These are phyloP conservation scores for Pterocarpus macrocarpus DNA, from an alignment of 306 rosid genomes.

Conservation along the genomic window DNA sequence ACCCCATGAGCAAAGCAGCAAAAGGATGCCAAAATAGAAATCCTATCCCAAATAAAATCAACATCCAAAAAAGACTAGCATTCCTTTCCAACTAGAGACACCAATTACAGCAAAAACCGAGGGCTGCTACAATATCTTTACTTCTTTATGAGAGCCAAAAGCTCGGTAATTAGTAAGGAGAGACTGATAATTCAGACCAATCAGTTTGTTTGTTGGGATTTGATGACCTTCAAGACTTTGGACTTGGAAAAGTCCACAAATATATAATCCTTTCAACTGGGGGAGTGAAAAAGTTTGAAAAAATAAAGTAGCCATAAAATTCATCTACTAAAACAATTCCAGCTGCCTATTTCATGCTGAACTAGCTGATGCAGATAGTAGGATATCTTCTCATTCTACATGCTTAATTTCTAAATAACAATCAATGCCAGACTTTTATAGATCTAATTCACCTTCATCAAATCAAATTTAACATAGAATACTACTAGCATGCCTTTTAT, in stretches of 20 bases:
- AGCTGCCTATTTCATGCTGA: conserved; percentile 15
- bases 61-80: background rate
- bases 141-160: background rate
- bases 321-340: conserved; percentile 27
- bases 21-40: too few species aligned
- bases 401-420: background rate
- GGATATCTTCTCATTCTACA: background rate
- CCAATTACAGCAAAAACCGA: too few species aligned
- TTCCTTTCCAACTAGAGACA: background rate
- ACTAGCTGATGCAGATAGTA: background rate
- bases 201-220: conserved; percentile 6
- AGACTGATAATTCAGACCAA: background rate
- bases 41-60: background rate
- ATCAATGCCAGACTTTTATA: background rate
- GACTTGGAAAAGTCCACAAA: background rate
- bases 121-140: too few species aligned
- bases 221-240: conserved; percentile 19
- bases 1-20: too few species aligned
- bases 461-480: background rate
- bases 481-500: background rate
- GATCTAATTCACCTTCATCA: background rate
- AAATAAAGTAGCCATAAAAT: conserved; percentile 25
- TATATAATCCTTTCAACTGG: conserved; percentile 4
- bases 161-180: too few species aligned
- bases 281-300: background rate